Conservation (phyloP, 2,329 filamentous ascomycete genomes). For the Beauveria rudraprayagi region DNA sequence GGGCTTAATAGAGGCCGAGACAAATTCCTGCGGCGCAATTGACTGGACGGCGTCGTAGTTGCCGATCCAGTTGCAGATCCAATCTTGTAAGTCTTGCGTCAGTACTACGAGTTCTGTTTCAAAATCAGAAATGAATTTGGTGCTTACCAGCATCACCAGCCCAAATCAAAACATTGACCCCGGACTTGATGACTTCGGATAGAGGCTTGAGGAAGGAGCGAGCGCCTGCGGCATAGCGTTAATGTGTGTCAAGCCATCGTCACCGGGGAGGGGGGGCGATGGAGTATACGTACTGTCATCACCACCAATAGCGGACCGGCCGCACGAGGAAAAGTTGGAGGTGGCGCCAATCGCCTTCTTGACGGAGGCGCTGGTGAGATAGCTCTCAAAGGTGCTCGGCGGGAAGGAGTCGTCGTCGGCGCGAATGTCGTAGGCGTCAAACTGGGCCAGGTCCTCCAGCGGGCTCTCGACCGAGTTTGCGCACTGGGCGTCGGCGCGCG, state of each 20-base stretch:
- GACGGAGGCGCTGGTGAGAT: slow-evolving; percentile 29
- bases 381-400: slow-evolving; percentile 32
- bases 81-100: slow-evolving; percentile 29
- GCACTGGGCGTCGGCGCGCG: slow-evolving; percentile 20
- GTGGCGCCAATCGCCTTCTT: slow-evolving; percentile 36
- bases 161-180: slow-evolving; percentile 43
- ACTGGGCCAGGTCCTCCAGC: slow-evolving; percentile 18
- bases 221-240: slow-evolving; percentile 20
- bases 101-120: neutral
- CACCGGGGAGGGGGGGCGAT: no score
- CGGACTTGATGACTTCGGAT: slow-evolving; percentile 36
- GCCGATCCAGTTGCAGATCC: slow-evolving; percentile 52
- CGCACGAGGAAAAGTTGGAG: neutral
- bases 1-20: slow-evolving; percentile 32
- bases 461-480: slow-evolving; percentile 18
- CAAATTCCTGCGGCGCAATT: slow-evolving; percentile 32
- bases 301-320: neutral
- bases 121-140: neutral
- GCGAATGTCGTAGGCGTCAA: slow-evolving; percentile 41
- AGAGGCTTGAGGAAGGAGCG: slow-evolving; percentile 37
- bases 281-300: neutral
- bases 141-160: slow-evolving; percentile 40
- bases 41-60: slow-evolving; percentile 37
- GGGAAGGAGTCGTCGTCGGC: slow-evolving; percentile 28
- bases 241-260: neutral